These are phyloP conservation scores for Fraxinus quadrangulata DNA, from an alignment of 257 asterid species.

Conservation along the genomic window DNA sequence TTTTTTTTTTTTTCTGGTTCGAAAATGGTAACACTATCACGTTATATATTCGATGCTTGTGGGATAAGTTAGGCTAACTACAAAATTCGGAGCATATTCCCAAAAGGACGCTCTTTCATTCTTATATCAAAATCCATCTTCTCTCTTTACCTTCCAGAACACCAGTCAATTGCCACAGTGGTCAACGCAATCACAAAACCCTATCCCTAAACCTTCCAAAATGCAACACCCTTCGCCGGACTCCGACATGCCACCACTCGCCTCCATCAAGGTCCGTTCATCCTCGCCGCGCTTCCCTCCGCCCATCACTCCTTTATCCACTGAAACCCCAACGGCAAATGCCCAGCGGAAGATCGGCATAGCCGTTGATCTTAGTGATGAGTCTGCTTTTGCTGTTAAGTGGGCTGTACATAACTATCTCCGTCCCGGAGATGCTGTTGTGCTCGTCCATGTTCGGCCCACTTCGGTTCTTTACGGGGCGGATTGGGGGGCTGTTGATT, in stretches of 20 bases:
- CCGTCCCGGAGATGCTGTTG: slow-evolving; percentile 88
- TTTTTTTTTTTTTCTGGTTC: too few species aligned
- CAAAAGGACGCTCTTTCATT: not conserved
- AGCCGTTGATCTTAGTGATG: slow-evolving; percentile 87
- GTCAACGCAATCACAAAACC: slow-evolving; percentile 36
- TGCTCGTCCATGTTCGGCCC: slow-evolving; percentile 80
- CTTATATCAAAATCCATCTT: not conserved
- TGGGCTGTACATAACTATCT: slow-evolving; percentile 85
- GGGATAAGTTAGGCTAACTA: not conserved
- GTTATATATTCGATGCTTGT: not conserved
- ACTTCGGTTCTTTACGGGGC: slow-evolving; percentile 94
- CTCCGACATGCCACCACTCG: slow-evolving; percentile 77
- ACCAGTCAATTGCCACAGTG: slow-evolving; percentile 23
- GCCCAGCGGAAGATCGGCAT: slow-evolving; percentile 88
- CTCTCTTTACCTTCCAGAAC: not conserved
- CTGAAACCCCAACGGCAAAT: slow-evolving; percentile 78
- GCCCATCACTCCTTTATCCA: slow-evolving; percentile 59
- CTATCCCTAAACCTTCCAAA: slow-evolving; percentile 36
- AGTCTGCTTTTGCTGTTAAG: slow-evolving; percentile 83
- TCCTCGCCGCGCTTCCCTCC: slow-evolving; percentile 89
- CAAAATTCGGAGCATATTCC: slow-evolving; percentile 1
- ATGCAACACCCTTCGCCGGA: slow-evolving; percentile 65
- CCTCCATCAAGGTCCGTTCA: slow-evolving; percentile 80
- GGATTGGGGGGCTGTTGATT: slow-evolving; percentile 90
- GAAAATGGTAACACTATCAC: too few species aligned